These are phyloP conservation scores for Leccinum obscurum DNA, from an alignment of 768 basidiomycete genomes.

Conservation along the genomic window DNA sequence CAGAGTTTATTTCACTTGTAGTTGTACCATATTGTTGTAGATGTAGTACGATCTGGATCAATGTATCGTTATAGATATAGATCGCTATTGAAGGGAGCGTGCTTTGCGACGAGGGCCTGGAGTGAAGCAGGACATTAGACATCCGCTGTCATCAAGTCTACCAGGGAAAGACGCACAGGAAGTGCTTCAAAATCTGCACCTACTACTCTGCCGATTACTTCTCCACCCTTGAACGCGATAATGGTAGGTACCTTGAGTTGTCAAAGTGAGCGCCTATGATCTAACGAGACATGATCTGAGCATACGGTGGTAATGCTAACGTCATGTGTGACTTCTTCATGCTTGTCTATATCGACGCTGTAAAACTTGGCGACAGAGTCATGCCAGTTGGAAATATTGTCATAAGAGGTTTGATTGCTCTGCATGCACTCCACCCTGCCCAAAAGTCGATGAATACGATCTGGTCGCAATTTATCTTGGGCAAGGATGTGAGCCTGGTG, in stretches of 20 bases:
- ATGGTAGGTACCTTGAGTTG: neutral
- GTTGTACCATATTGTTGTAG: no score
- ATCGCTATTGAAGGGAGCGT: no score
- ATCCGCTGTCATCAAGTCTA: no score
- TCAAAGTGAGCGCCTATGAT: neutral
- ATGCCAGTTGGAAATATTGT: slow-evolving; percentile 4
- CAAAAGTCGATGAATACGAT: slow-evolving; percentile 13
- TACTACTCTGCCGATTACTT: no score
- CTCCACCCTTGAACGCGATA: neutral
- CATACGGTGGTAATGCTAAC: slow-evolving; percentile 2
- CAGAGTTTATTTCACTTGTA: no score
- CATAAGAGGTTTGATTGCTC: slow-evolving; percentile 6
- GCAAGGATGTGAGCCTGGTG: neutral
- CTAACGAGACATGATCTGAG: no score
- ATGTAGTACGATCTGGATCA: no score
- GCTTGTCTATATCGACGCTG: slow-evolving; percentile 36
- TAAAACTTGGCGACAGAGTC: slow-evolving; percentile 3
- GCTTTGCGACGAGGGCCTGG: no score
- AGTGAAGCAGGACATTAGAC: no score
- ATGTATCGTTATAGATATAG: no score
- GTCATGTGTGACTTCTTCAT: slow-evolving; percentile 8
- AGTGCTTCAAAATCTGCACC: no score
- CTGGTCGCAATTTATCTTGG: slow-evolving; percentile 1
- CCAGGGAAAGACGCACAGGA: no score
- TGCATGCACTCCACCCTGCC: slow-evolving; percentile 15